Evolutionary conservation across 306 rosid species (phyloP).

Genomic region (Hylodesmum podocarpum): DNA sequence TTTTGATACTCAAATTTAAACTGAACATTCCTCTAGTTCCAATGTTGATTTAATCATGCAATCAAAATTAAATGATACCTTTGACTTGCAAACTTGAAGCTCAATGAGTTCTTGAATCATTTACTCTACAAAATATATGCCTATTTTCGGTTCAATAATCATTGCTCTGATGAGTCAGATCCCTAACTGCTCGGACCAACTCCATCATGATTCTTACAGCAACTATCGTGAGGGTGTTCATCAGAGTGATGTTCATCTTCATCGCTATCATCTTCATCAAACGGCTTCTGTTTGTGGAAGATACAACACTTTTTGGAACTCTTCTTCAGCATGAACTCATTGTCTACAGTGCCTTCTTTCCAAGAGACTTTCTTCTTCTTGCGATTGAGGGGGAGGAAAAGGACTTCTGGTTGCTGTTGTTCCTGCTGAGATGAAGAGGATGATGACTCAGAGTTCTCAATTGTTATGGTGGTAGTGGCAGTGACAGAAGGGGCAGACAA

Average conservation of each 20-base stretch:
- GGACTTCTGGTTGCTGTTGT: conserved; percentile 52
- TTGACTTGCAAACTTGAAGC: background rate
- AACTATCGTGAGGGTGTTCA: conserved; percentile 36
- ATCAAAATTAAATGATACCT: background rate
- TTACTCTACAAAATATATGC: conserved; percentile 5
- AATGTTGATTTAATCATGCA: conserved; percentile 1
- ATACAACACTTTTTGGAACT: conserved; percentile 97
- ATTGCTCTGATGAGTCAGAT: background rate
- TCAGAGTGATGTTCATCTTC: conserved; percentile 48
- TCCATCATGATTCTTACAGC: conserved; percentile 46
- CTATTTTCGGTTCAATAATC: background rate
- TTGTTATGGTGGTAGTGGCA: conserved; percentile 52
- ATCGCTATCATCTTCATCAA: conserved; percentile 87
- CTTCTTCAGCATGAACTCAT: conserved; percentile 95
- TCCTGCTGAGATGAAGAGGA: conserved; percentile 49
- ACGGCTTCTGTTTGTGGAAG: conserved; percentile 68
- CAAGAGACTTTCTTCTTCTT: conserved; percentile 91
- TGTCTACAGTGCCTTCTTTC: conserved; percentile 95
- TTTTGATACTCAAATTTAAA: background rate
- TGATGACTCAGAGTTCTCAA: conserved; percentile 39
- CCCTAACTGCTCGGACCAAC: conserved; percentile 47
- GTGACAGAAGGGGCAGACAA: conserved; percentile 32
- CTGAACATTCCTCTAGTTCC: background rate
- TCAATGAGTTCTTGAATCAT: background rate
- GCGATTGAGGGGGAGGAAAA: conserved; percentile 70